A percentile compares a stretch with the other conserved stretches of the same genome.
These are phyloP conservation scores for Nakazawaea sp. DNA, from an alignment of 805 yeast species.

Conservation along the genomic window DNA sequence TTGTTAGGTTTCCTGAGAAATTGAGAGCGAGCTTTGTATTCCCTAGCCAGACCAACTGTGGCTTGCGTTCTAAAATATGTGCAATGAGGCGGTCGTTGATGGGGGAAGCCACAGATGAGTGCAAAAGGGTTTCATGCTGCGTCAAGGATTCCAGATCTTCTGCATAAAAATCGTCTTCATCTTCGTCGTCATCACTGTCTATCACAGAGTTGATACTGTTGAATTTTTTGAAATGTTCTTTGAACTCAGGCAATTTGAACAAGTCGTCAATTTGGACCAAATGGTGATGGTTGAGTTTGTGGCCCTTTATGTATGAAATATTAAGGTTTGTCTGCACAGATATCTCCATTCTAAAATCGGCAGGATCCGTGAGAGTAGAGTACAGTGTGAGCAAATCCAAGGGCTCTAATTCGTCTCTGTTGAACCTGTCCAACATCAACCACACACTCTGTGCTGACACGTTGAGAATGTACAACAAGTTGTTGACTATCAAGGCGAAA, in stretches of 20 bases:
- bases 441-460: constrained; percentile 4
- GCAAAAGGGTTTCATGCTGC: too few relatives aligned
- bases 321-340: neutral
- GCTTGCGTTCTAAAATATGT: neutral
- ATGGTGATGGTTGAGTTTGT: neutral
- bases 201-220: constrained; percentile 1
- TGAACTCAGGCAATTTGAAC: constrained; percentile 3
- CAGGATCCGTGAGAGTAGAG: constrained; percentile 4
- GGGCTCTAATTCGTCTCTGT: neutral
- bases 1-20: constrained; percentile 4
- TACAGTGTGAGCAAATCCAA: constrained; percentile 7
- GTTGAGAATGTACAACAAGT: constrained; percentile 6
- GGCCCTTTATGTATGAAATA: too few relatives aligned
- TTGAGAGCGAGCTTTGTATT: constrained; percentile 1
- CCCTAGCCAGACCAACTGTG: constrained; percentile 6
- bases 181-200: constrained; percentile 20
- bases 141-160: too few relatives aligned
- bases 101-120: too few relatives aligned
- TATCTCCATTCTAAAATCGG: constrained; percentile 4
- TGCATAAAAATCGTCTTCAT: constrained; percentile 15
- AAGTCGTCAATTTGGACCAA: constrained; percentile 4
- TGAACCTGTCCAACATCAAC: neutral
- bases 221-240: constrained; percentile 6
- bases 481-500: constrained; percentile 6
- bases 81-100: constrained; percentile 3